Base-by-base conservation (phyloP, 2,329 filamentous ascomycete genomes). In the Beauveria sp. region DNA sequence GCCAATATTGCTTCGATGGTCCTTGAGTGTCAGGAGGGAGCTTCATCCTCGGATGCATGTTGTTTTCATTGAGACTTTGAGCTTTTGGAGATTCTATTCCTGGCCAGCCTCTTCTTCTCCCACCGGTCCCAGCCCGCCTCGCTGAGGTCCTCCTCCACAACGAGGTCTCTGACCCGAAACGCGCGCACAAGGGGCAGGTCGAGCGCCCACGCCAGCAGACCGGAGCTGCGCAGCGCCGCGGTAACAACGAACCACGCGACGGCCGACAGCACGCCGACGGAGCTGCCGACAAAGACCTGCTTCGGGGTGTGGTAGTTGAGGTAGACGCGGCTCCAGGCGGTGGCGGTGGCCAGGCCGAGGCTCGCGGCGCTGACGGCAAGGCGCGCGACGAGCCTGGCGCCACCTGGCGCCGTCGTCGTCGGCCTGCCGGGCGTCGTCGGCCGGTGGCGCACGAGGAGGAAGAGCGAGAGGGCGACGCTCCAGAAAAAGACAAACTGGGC, bases 401-500 rank as follows among this genome's bases (percentile, higher is more conserved):
- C 59, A 52, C 53, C 62, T 9, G 57, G 41, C 4, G 10, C 37
- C 14, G 20, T 53, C 34, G 52, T 30, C 37, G 8, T 34, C 40
- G 53, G 8, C 54, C 18, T 61, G 20, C 24, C 6, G 55, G 58
- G 41, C 52, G 30, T 28, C 44, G 58, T 53, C 60, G 88, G 88
- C 5, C 80, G 79, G 73, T 96, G 92, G 63, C 93, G 84, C 63
- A 92, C 78, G 51, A 96, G 81, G 50, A 99, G 81, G 77, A 97
- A 97, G 22, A 99, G 79, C 26, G 85, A 80, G 63, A 97, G 77
- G 64, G 90, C 94, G 61, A 96, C 77, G 62, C 91, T 88, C 82
- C 96, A 97, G 79, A 91, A 99, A 61, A 89, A 84, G 63, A 93
- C 89, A 72, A 97, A 99, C 77, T 99, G 94, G 9, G 94, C 90